Evolutionary conservation across 257 asterid genomes (phyloP).

Genomic region (Galeopsis tetrahit): DNA sequence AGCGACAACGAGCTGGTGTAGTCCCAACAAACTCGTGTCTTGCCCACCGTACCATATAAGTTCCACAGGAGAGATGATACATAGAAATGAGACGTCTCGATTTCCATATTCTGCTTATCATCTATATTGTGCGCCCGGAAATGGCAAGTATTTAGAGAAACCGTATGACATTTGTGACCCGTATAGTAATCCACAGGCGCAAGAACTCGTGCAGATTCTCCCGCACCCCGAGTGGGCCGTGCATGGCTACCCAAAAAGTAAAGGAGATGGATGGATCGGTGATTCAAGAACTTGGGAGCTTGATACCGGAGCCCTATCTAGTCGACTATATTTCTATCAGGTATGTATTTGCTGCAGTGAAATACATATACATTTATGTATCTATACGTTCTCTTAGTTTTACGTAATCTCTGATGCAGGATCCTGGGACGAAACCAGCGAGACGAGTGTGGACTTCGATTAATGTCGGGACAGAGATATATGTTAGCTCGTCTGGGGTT

Average conservation of each 20-base stretch:
- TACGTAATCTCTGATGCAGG: constrained; percentile 46
- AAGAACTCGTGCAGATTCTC: constrained; percentile 79
- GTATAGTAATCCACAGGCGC: constrained; percentile 92
- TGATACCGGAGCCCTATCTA: constrained; percentile 69
- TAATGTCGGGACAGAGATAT: constrained; percentile 83
- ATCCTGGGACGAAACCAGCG: constrained; percentile 85
- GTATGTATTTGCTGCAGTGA: constrained; percentile 37
- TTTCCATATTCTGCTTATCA: constrained; percentile 86
- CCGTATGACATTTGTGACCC: constrained; percentile 89
- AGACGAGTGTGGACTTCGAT: constrained; percentile 74
- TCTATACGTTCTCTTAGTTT: neutral
- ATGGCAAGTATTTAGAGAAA: constrained; percentile 58
- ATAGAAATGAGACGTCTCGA: constrained; percentile 64
- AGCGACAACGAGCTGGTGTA: constrained; percentile 77
- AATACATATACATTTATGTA: neutral
- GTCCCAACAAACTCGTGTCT: constrained; percentile 63
- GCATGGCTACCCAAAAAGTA: constrained; percentile 72
- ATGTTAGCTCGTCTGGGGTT: constrained; percentile 60
- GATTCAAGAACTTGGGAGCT: constrained; percentile 85
- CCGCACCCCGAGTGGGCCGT: constrained; percentile 92
- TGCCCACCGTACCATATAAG: constrained; percentile 85
- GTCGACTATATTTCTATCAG: constrained; percentile 82
- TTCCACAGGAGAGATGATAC: constrained; percentile 56
- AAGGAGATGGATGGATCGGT: constrained; percentile 88
- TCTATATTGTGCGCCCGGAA: constrained; percentile 90